A percentile compares a stretch with the other conserved stretches of the same genome.
phyloP scores from a whole-genome alignment of 2,329 filamentous ascomycete species.

The Monilinia laxa region DNA sequence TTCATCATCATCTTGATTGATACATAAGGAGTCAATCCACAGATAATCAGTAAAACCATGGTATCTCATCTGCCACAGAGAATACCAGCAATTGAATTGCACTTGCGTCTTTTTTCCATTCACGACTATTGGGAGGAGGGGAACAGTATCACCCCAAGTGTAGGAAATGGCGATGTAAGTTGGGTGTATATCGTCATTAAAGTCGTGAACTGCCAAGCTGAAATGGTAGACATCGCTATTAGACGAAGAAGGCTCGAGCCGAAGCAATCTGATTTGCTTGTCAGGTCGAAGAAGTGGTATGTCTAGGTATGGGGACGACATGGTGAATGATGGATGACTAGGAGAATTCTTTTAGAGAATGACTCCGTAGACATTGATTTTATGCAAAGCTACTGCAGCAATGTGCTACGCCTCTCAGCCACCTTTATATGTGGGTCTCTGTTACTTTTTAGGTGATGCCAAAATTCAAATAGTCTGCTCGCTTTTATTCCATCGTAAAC shows the following conservation, averaged over 20 bases:
- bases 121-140: background rate
- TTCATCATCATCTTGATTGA: slow-evolving; percentile 26
- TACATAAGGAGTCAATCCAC: slow-evolving; percentile 31
- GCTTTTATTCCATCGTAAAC: background rate
- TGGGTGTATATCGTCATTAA: background rate
- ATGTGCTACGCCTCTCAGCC: slow-evolving; percentile 7
- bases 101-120: slow-evolving; percentile 13
- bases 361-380: background rate
- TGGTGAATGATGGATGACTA: background rate
- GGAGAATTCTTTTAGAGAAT: background rate
- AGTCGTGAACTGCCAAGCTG: slow-evolving; percentile 12
- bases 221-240: background rate
- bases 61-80: slow-evolving; percentile 24
- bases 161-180: slow-evolving; percentile 14
- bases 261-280: slow-evolving; percentile 15
- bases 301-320: slow-evolving; percentile 4
- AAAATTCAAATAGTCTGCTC: background rate
- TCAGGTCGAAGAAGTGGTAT: background rate
- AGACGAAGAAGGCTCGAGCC: slow-evolving; percentile 6
- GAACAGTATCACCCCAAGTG: slow-evolving; percentile 3
- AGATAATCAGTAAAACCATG: slow-evolving; percentile 19
- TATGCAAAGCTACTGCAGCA: slow-evolving; percentile 2
- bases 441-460: background rate
- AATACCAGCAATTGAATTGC: slow-evolving; percentile 11
- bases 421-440: slow-evolving; percentile 10